Base-by-base conservation (phyloP, 2,329 filamentous ascomycete species). In the Dactylellina cionopaga region DNA sequence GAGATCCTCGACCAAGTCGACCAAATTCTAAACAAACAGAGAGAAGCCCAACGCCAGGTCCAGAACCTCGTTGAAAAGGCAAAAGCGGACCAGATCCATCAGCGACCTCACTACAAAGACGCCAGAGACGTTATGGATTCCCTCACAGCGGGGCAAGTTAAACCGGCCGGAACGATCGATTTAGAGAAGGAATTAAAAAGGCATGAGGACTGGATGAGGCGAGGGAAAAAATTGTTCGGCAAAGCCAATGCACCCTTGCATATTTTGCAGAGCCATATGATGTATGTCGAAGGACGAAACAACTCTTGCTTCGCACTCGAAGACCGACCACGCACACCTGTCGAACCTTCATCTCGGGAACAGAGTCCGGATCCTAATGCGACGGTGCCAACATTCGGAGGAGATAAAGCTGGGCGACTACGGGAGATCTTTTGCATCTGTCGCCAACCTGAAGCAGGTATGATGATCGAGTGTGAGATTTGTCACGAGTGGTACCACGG, bases 401-500 rank as follows among this genome's bases (percentile, higher is more conserved):
- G 72, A 1, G 75, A 76, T 5, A 71, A 74, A 22, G 59, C 68
- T 22, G 75, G 84, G 89, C 77, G 85, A 90, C 77, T 86, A 83
- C 79, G 88, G 82, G 93, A 98, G 79, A 94, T 98, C 0, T 99
- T 98, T 80, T 99, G 95, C 80, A 96, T 99, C 76, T 99, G 95
- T 81, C 88, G 95, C 70, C 92, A 89, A 74, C 87, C 92, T 5
- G 95, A 99, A 81, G 92, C 94, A 35, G 95, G 95, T 55, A 96
- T 98, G 90, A 99, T 99, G 95, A 98, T 99, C 77, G 95, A 99
- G 81, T 99, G 95, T 80, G 95, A 98, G 80, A 85, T 97, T 37
- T 99, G 95, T 81, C 94, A 97, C 78, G 95, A 99, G 83, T 99
- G 95, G 95, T 99, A 99, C 79, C 95, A 99, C 78, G 94, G 95